Evolutionary conservation across 129 eudicot genomes (phyloP).

Genomic region (Lactuca sativa): DNA sequence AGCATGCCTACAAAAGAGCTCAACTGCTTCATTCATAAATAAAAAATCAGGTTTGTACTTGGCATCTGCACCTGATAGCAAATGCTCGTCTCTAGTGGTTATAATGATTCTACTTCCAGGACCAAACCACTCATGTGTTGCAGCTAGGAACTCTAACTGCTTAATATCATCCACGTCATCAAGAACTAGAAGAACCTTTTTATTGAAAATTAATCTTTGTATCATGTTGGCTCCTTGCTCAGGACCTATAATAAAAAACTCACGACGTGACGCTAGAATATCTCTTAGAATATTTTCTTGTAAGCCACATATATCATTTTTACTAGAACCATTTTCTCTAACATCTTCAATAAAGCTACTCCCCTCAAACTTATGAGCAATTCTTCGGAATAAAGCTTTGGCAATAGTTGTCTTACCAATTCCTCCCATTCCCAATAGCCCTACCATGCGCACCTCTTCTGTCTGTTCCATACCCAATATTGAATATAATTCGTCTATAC

Average conservation of each 20-base stretch:
- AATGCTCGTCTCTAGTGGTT: constrained; percentile 23
- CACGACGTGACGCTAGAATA: neutral
- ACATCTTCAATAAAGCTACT: neutral
- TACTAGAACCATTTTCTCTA: constrained; percentile 1
- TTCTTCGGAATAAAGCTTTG: neutral
- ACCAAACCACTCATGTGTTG: constrained; percentile 19
- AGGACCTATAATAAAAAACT: neutral
- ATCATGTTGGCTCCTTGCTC: neutral
- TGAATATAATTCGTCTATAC: neutral
- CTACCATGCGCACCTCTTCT: neutral
- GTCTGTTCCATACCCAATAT: neutral
- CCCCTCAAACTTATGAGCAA: neutral
- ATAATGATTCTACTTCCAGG: constrained; percentile 25
- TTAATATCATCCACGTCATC: constrained; percentile 19
- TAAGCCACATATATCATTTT: constrained; percentile 6
- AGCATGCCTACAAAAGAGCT: constrained; percentile 17
- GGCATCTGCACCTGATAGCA: constrained; percentile 4
- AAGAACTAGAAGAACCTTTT: constrained; percentile 29
- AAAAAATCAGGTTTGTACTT: constrained; percentile 3
- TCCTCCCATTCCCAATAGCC: neutral
- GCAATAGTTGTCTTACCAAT: constrained; percentile 1
- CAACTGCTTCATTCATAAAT: neutral
- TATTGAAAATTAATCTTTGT: neutral
- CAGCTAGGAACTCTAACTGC: constrained; percentile 22
- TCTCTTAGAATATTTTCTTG: neutral